Evolutionary conservation across 305 asterid genomes (phyloP).

Genomic region (Solanum chacoense): DNA sequence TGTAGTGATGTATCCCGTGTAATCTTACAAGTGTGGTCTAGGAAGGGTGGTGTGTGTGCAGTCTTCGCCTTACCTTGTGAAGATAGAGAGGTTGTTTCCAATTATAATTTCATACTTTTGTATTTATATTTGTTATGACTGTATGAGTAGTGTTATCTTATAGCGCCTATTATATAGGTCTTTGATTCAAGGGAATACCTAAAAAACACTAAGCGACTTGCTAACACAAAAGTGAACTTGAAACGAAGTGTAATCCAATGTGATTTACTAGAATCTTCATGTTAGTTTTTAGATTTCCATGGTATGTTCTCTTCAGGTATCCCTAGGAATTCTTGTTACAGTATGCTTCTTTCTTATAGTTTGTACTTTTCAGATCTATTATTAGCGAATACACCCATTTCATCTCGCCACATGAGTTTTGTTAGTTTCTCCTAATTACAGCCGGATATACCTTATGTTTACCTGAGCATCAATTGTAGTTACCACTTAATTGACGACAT

Average conservation of each 20-base stretch:
- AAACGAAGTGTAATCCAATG: not conserved
- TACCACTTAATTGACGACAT: not conserved
- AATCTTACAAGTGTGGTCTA: not conserved
- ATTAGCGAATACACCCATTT: not conserved
- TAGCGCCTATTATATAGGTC: not conserved
- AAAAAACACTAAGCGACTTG: not conserved
- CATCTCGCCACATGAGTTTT: not conserved
- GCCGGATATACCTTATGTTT: not conserved
- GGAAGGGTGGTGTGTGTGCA: not conserved
- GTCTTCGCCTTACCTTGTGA: not conserved
- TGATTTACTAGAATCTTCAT: not conserved
- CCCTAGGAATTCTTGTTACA: not conserved
- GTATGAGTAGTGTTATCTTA: not conserved
- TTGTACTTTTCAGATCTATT: not conserved
- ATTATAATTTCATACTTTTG: not conserved
- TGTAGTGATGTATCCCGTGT: not conserved
- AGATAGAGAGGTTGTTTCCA: not conserved
- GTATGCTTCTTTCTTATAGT: not conserved
- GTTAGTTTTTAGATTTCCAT: not conserved
- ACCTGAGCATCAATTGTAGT: not conserved
- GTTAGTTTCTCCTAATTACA: not conserved
- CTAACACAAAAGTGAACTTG: not conserved
- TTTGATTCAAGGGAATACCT: not conserved
- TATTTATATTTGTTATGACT: not conserved
- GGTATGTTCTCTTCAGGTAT: constrained; percentile 10